Percentiles rank a stretch among this genome's conserved stretches.
These are phyloP conservation scores for Arthrobotrys conoides DNA, from an alignment of 2,329 filamentous ascomycete species.

Conservation along the genomic window DNA sequence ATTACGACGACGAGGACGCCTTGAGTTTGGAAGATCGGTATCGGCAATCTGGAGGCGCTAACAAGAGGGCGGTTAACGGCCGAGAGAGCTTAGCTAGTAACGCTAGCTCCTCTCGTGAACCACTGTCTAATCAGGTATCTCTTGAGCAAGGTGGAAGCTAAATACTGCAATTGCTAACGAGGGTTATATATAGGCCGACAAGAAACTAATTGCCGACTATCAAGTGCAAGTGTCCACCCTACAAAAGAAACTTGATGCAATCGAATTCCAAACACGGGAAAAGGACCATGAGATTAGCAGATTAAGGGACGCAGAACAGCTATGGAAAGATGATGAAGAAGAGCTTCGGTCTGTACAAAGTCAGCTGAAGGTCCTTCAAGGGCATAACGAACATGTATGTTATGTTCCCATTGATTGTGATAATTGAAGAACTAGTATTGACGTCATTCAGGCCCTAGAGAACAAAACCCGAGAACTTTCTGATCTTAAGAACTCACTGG, in stretches of 20 bases:
- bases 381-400: conserved; percentile 50
- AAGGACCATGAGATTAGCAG: conserved; percentile 80
- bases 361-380: conserved; percentile 35
- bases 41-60: conserved; percentile 55
- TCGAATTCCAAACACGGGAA: conserved; percentile 78
- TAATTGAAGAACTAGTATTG: conserved; percentile 6
- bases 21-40: conserved; percentile 73
- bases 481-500: conserved; percentile 76
- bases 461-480: conserved; percentile 72
- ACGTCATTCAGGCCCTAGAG: conserved; percentile 38
- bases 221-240: conserved; percentile 82
- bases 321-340: conserved; percentile 66
- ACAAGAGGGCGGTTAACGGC: conserved; percentile 67
- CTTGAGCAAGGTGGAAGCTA: not conserved
- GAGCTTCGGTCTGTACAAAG: conserved; percentile 66
- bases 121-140: conserved; percentile 66
- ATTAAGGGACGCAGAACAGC: conserved; percentile 74
- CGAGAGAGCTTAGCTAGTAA: conserved; percentile 68
- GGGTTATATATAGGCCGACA: conserved; percentile 71
- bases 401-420: conserved; percentile 12
- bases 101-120: conserved; percentile 68
- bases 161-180: not conserved
- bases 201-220: conserved; percentile 82
- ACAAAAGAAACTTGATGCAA: conserved; percentile 78
- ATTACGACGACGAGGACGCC: conserved; percentile 83